phyloP scores from a whole-genome alignment of 345 rosid genomes.

The Euphorbia peplus region DNA sequence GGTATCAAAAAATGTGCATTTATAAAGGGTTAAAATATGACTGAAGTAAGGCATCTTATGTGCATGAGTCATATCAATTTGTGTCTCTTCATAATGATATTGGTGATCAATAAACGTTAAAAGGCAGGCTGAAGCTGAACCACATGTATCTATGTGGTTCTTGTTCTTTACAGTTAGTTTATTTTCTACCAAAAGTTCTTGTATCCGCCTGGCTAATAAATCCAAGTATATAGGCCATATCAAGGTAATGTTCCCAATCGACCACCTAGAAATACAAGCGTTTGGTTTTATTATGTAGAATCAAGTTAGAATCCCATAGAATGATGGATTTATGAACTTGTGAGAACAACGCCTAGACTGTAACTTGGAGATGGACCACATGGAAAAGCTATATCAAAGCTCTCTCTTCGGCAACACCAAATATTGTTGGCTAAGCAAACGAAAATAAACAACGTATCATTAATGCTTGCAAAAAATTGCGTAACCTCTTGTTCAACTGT shows the following conservation, averaged over 20 bases:
- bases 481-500: background rate
- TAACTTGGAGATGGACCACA: background rate
- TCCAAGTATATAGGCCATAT: background rate
- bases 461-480: background rate
- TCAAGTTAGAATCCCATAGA: background rate
- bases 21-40: background rate
- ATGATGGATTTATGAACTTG: background rate
- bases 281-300: background rate
- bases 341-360: background rate
- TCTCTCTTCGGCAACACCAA: background rate
- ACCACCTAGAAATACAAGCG: background rate
- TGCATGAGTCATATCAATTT: background rate
- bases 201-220: background rate
- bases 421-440: background rate
- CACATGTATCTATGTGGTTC: background rate
- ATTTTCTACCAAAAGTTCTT: background rate
- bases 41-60: too few species aligned
- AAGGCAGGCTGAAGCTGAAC: too few species aligned
- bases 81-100: background rate
- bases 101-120: too few species aligned
- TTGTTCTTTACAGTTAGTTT: background rate
- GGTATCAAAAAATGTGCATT: background rate
- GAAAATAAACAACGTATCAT: background rate
- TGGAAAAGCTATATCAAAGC: slow-evolving; percentile 6
- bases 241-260: background rate